A percentile compares a stretch with the other conserved stretches of the same genome.
Conservation (phyloP, 2,329 filamentous ascomycete genomes). For the Sarocladiaceae sp. region DNA sequence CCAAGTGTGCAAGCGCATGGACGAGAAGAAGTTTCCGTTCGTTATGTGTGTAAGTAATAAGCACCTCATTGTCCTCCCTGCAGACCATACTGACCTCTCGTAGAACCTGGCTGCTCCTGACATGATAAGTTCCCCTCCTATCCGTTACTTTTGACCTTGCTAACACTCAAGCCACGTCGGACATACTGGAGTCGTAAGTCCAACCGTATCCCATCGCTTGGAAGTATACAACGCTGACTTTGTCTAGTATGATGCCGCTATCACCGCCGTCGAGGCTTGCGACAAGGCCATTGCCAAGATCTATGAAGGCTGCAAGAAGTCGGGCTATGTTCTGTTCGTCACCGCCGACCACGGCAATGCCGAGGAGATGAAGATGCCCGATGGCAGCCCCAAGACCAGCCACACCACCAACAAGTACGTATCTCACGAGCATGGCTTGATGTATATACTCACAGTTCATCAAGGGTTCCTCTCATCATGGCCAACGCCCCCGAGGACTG, state of each 20-base stretch:
- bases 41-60: slow-evolving; percentile 58
- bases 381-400: slow-evolving; percentile 95
- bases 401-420: slow-evolving; percentile 84
- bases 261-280: slow-evolving; percentile 78
- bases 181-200: slow-evolving; percentile 73
- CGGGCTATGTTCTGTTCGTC: slow-evolving; percentile 90
- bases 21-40: slow-evolving; percentile 84
- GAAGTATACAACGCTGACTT: background rate
- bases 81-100: background rate
- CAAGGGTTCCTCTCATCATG: slow-evolving; percentile 85
- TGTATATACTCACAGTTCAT: background rate
- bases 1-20: slow-evolving; percentile 83
- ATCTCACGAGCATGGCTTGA: slow-evolving; percentile 11
- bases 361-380: slow-evolving; percentile 96
- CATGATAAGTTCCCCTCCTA: slow-evolving; percentile 50
- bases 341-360: slow-evolving; percentile 97
- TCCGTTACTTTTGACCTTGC: background rate
- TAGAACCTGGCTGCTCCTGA: slow-evolving; percentile 98
- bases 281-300: slow-evolving; percentile 93
- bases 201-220: background rate
- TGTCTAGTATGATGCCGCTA: slow-evolving; percentile 73
- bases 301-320: slow-evolving; percentile 88
- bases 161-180: slow-evolving; percentile 54
- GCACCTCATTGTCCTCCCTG: background rate
- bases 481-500: slow-evolving; percentile 90